Evolutionary conservation across 1,284 basidiomycete species (phyloP).

Genomic region (Cutaneotrichosporon dermatis): DNA sequence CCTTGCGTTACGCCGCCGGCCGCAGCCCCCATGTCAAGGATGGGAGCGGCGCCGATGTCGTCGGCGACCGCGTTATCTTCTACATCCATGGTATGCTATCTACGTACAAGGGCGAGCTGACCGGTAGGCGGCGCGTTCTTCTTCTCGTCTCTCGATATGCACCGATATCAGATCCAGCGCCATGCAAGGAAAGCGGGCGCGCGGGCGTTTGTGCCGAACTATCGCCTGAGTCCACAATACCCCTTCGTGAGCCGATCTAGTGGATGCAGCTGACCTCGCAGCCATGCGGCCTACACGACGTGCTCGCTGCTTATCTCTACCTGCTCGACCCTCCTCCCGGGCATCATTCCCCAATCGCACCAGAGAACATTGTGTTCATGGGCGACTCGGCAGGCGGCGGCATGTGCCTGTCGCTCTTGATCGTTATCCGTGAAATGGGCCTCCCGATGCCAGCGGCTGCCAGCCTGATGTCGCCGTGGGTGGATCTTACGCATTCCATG

Average conservation of each 20-base stretch:
- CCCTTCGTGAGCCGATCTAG: constrained; percentile 72
- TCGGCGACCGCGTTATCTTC: constrained; percentile 44
- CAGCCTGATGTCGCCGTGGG: constrained; percentile 82
- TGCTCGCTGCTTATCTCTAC: constrained; percentile 57
- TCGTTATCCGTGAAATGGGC: constrained; percentile 78
- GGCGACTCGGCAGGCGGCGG: constrained; percentile 95
- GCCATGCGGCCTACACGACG: constrained; percentile 51
- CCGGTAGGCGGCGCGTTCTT: constrained; percentile 47
- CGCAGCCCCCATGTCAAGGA: constrained; percentile 28
- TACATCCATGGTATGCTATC: constrained; percentile 44
- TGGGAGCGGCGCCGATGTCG: constrained; percentile 35
- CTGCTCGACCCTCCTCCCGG: constrained; percentile 59
- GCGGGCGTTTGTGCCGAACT: constrained; percentile 71
- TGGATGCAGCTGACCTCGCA: constrained; percentile 41
- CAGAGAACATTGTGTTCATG: constrained; percentile 73
- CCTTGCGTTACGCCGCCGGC: not conserved
- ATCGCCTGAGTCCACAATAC: constrained; percentile 84
- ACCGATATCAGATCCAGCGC: constrained; percentile 75
- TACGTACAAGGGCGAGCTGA: not conserved
- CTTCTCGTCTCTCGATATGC: constrained; percentile 39
- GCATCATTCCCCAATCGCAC: constrained; percentile 67
- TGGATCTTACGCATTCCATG: constrained; percentile 90
- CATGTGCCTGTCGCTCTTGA: constrained; percentile 73
- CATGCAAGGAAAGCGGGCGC: constrained; percentile 84
- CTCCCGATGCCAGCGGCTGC: constrained; percentile 80